phyloP scores from a whole-genome alignment of 805 yeast species.

The Pichia gijzeniarum region DNA sequence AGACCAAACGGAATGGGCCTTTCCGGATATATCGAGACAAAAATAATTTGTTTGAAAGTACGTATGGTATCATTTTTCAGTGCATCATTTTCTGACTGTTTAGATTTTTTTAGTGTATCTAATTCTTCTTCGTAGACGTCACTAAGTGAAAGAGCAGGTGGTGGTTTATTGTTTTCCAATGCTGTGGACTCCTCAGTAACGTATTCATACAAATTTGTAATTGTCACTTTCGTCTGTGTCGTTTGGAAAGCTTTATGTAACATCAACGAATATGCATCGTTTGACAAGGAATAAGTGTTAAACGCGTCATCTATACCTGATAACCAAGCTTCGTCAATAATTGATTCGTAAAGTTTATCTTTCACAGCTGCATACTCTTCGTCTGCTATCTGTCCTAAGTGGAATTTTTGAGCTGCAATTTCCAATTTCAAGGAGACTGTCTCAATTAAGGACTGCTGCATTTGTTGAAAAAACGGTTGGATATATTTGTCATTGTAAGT shows the following conservation, averaged over 20 bases:
- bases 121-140: not conserved
- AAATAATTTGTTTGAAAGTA: conserved; percentile 30
- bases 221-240: conserved; percentile 17
- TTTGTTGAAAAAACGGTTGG: conserved; percentile 1
- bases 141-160: not conserved
- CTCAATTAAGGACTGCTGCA: conserved; percentile 9
- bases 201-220: conserved; percentile 22
- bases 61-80: not conserved
- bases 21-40: conserved; percentile 52
- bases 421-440: conserved; percentile 14
- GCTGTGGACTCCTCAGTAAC: conserved; percentile 12
- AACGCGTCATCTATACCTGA: conserved; percentile 7
- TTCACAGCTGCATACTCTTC: conserved; percentile 14
- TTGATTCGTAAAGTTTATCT: conserved; percentile 8
- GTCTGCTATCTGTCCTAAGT: conserved; percentile 10
- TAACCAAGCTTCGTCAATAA: not conserved
- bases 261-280: conserved; percentile 2
- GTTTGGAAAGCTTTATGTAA: not conserved
- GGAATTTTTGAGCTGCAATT: conserved; percentile 16
- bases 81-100: not conserved
- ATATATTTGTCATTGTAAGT: conserved; percentile 5
- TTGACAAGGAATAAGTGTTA: not conserved
- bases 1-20: conserved; percentile 47
- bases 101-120: not conserved
- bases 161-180: conserved; percentile 5